Evolutionary conservation across 202 grass and related monocot species (phyloP), one percentile per base, ranked within the genome.

Genomic region (Hordeum pubiflorum): DNA sequence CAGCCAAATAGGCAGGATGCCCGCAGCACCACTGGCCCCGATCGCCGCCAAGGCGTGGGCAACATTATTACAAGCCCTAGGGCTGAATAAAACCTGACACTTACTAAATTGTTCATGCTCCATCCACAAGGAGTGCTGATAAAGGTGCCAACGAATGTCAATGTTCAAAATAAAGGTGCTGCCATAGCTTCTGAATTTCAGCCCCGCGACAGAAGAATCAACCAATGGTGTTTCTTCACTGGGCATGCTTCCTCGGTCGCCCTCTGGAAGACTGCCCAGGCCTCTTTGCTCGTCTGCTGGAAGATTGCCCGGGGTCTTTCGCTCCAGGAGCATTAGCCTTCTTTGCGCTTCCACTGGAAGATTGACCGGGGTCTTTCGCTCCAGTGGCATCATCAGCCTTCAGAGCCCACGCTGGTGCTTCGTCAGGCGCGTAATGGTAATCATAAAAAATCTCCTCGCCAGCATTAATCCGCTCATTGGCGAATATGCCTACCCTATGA

Each of bases 401-500:
- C 50, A 87, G 89, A 33, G 96, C 96, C 96, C 96, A 99, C 11
- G 75, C 90, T 26, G 90, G 96, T 34, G 90, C 87, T 44, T 89
- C 78, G 34, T 91, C 89, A 2, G 87, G 85, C 60, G 89, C 89
- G 4, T 95, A 93, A 62, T 84, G 88, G 70, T 99, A 99, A 75
- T 99, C 92, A 11, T 96, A 99, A 60, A 99, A 91, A 60, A 99
- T 76, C 64, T 99, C 92, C 68, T 93, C 87, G 1, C 92, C 96
- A 4, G 92, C 87, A n/a, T 79, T 72, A 9, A 96, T 93, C 77
- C 96, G 79, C 37, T 99, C 96, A 83, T 96, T 99, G 24, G 92
- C 89, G 40, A 99, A 99, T 86, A 99, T 99, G 23, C 96, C 96
- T 11, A 99, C 96, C 76, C 92, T 91, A 44, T 99, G 92, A 83